phyloP scores from a whole-genome alignment of 1,284 basidiomycete species.

The Jaminaea rosea region DNA sequence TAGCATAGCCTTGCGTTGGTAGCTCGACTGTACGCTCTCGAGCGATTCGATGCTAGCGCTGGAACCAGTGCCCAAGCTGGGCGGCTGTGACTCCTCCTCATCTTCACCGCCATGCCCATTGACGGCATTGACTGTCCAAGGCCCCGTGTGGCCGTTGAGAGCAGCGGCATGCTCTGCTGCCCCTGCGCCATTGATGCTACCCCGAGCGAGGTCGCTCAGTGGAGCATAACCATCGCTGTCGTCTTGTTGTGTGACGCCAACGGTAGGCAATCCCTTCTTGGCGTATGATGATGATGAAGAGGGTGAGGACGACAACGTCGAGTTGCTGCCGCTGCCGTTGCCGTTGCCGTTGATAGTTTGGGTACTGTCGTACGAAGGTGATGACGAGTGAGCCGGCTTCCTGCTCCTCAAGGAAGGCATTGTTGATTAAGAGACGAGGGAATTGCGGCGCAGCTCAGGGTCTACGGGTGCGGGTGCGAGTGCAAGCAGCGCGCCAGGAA shows the following conservation, averaged over 20 bases:
- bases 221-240: neutral
- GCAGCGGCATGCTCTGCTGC: slow-evolving; percentile 9
- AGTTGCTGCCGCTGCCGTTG: too few species aligned
- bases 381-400: too few species aligned
- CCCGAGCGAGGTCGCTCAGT: slow-evolving; percentile 6
- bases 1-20: slow-evolving; percentile 16
- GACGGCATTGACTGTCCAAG: slow-evolving; percentile 13
- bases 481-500: too few species aligned
- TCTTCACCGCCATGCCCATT: slow-evolving; percentile 12
- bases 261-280: slow-evolving; percentile 24
- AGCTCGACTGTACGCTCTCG: slow-evolving; percentile 27
- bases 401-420: too few species aligned
- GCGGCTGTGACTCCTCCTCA: slow-evolving; percentile 19
- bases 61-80: slow-evolving; percentile 37
- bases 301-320: too few species aligned
- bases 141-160: slow-evolving; percentile 5
- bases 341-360: too few species aligned
- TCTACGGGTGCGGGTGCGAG: too few species aligned
- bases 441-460: too few species aligned
- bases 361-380: too few species aligned
- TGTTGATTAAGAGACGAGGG: too few species aligned
- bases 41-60: slow-evolving; percentile 22
- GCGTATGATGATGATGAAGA: slow-evolving; percentile 15
- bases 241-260: slow-evolving; percentile 9
- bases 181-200: neutral